These are phyloP conservation scores for Erodium maritimum DNA, from an alignment of 345 rosid species.

Conservation along the genomic window DNA sequence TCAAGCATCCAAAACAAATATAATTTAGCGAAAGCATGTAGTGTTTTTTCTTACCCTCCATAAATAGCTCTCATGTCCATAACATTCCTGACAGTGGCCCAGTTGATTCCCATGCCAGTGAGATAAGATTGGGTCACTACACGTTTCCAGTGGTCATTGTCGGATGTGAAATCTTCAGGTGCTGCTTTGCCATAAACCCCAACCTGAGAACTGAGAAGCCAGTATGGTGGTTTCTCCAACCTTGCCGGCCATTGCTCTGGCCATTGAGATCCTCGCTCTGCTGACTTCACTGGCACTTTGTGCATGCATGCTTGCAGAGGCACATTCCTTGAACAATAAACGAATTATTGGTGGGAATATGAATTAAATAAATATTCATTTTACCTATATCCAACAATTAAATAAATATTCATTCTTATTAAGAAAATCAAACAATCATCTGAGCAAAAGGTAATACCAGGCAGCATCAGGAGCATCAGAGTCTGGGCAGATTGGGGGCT, in stretches of 20 bases:
- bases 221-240: slow-evolving; percentile 65
- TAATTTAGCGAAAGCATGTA: neutral
- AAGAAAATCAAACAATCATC: too few species aligned
- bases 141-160: slow-evolving; percentile 78
- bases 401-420: too few species aligned
- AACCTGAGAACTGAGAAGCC: slow-evolving; percentile 71
- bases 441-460: too few species aligned
- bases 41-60: slow-evolving; percentile 60
- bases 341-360: too few species aligned
- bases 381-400: too few species aligned
- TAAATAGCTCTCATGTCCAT: slow-evolving; percentile 97
- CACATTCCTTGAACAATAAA: slow-evolving; percentile 44
- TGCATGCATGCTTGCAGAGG: slow-evolving; percentile 91
- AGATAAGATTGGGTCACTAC: slow-evolving; percentile 78
- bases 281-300: slow-evolving; percentile 43
- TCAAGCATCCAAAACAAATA: slow-evolving; percentile 4
- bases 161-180: slow-evolving; percentile 72
- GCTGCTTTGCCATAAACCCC: slow-evolving; percentile 93
- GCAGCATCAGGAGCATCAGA: too few species aligned
- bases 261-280: slow-evolving; percentile 83
- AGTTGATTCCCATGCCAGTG: slow-evolving; percentile 73
- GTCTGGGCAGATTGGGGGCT: too few species aligned
- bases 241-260: slow-evolving; percentile 91
- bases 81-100: slow-evolving; percentile 74
- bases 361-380: too few species aligned